phyloP scores from a whole-genome alignment of 352 stramenopile genomes.

The Pythium myriotylum region DNA sequence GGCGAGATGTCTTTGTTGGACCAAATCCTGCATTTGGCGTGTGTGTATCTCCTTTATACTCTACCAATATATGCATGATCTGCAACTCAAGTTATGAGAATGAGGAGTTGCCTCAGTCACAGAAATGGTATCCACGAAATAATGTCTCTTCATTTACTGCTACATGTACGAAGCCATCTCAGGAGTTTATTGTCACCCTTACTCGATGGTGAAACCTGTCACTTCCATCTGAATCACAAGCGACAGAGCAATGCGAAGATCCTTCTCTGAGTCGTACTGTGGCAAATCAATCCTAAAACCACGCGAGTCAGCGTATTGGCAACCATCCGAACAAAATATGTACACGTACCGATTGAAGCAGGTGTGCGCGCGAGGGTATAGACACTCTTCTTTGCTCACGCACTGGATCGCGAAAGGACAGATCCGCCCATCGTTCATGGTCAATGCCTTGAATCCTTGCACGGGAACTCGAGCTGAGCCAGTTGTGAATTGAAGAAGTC shows the following conservation, averaged over 20 bases:
- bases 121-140: neutral
- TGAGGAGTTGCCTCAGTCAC: neutral
- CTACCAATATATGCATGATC: constrained; percentile 29
- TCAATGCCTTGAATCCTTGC: constrained; percentile 86
- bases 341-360: constrained; percentile 83
- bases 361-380: constrained; percentile 84
- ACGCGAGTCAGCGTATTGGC: constrained; percentile 4
- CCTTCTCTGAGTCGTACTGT: constrained; percentile 74
- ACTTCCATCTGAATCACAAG: constrained; percentile 89
- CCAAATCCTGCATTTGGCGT: constrained; percentile 1
- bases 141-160: neutral
- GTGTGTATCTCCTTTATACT: constrained; percentile 30
- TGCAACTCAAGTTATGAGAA: neutral
- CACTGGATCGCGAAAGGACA: constrained; percentile 87
- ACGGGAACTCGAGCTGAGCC: constrained; percentile 94
- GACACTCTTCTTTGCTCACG: constrained; percentile 75
- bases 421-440: constrained; percentile 88
- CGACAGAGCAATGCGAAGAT: constrained; percentile 75
- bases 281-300: constrained; percentile 70
- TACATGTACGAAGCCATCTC: constrained; percentile 4
- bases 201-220: constrained; percentile 87
- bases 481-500: constrained; percentile 98
- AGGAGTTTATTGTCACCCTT: constrained; percentile 13
- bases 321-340: neutral
- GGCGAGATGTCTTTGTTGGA: constrained; percentile 14